Base-by-base conservation (phyloP, 495 filamentous ascomycete genomes). In the Staphylotrichum longicolle region DNA sequence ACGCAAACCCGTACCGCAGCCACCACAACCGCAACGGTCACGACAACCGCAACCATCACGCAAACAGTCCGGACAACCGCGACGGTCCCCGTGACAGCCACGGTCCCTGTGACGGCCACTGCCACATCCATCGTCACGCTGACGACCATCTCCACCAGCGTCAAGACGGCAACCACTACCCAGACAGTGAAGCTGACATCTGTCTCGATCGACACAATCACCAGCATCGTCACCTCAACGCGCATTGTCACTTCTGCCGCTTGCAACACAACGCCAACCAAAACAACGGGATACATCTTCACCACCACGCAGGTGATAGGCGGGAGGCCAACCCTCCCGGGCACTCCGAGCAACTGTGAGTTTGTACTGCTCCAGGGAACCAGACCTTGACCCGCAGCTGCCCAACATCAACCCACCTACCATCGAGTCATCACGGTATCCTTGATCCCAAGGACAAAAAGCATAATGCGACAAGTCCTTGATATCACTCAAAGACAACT, bases 331-430 rank as follows among this genome's bases (percentile, higher is more conserved):
- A 62, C 61, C 4, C 48, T 68, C 2, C 68, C 68, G 3, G 68
- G 68, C 4, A 65, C 63, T 5, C 59, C 66, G 0, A 66, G 42
- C 9, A 65, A 63, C 27, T 70, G 68, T 70, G 57, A 65, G 67
- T 67, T 57, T 12, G 5, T 7, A 20, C 41, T 9, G 5, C 5
- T 33, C 5, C 9, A 14, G 9, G 9, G 8, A 15, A n/a, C 33
- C 50, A 35, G 48, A 42, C 20, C 4, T 50, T 44, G 3, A 12
- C 15, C 11, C 1, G 34, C 33, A 52, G 32, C 8, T n/a, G 11
- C 7, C n/a, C 33, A 14, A 33, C 4, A 15, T 20, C 8, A 27
- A 1, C 20, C 20, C 20, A 27, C 20, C 20, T 27, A 27, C 20
- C 20, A 27, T 27, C 20, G 20, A 27, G 20, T 27, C 20, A 27